Base-by-base conservation (phyloP, 2,329 filamentous ascomycete genomes). In the Leptosphaerulina australis region DNA sequence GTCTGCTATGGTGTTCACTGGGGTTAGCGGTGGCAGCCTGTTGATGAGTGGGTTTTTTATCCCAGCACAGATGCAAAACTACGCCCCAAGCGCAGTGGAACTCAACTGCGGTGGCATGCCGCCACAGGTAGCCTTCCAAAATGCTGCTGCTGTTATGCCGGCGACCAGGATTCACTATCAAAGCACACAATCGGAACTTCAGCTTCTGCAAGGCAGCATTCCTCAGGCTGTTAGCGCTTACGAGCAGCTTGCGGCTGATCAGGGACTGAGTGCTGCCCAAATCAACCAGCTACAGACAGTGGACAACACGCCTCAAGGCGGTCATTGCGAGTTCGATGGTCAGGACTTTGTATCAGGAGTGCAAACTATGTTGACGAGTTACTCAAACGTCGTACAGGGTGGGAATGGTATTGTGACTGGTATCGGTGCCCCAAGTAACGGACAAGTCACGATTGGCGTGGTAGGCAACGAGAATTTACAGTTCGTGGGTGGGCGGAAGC, bases 301-400 rank as follows among this genome's bases (percentile, higher is more conserved):
- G 1, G 79, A 85, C 56, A 83, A 82, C 55, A 76, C 77, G 3
- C 81, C 82, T 2, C 68, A 74, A 17, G 81, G 81, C 28, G 82
- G 81, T 0, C 82, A 85, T 66, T 85, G 82, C 70, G 81, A 76
- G 43, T 85, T 85, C 50, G 82, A 85, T 62, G 79, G 72, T 10
- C 55, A 78, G 59, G 78, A 69, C 8, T 85, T 84, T 55, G 77
- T 78, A 8, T 76, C 73, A n/a, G 81, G 82, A 9, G 78, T 84
- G 24, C 81, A 84, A 71, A 71, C 82, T n/a, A 78, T 84, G 71
- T 71, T 79, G 7, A 71, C 79, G 22, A 81, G 76, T 55, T 85
- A 78, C 64, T 74, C 75, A 3, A 77, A 76, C 44, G 74, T 84
- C 12, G 77, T 84, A 69, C 79, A 79, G 57, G 79, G 79, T 25